Evolutionary conservation across 192 early-diverging fungal species (phyloP).

Genomic region (Dissophora ornata): DNA sequence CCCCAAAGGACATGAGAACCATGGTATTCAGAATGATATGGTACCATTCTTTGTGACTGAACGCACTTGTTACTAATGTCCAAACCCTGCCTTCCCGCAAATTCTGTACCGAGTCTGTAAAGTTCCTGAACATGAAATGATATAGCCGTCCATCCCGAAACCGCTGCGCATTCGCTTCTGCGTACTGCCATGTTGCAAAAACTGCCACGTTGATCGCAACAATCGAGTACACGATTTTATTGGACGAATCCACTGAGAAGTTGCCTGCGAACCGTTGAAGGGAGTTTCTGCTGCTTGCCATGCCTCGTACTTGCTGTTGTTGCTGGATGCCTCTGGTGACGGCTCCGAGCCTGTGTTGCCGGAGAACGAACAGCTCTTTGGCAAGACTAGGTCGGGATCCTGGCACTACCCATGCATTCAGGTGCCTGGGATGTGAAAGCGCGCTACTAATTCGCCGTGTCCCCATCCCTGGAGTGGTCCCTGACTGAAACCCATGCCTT

Average conservation of each 20-base stretch:
- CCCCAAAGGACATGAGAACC: slow-evolving; percentile 60
- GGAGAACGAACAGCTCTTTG: no score
- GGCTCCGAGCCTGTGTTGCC: no score
- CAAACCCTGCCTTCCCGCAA: slow-evolving; percentile 54
- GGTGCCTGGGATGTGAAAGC: no score
- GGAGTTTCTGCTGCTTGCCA: not conserved
- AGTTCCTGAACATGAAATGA: slow-evolving; percentile 58
- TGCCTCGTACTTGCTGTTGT: not conserved
- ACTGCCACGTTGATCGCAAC: slow-evolving; percentile 57
- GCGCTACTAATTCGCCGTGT: no score
- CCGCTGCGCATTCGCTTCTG: slow-evolving; percentile 47
- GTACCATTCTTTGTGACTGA: slow-evolving; percentile 58
- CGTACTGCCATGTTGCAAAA: slow-evolving; percentile 62
- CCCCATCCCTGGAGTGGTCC: no score
- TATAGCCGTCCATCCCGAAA: slow-evolving; percentile 53
- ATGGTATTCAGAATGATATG: slow-evolving; percentile 63
- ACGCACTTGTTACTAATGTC: slow-evolving; percentile 58
- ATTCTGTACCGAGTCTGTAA: slow-evolving; percentile 52
- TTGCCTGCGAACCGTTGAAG: slow-evolving; percentile 14
- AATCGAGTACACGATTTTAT: slow-evolving; percentile 54
- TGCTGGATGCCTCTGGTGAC: not conserved
- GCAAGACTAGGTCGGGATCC: not conserved
- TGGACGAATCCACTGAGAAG: slow-evolving; percentile 20
- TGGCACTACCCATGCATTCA: not conserved
- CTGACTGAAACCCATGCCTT: no score